Percentiles rank a stretch among this genome's conserved stretches.
Evolutionary conservation across 805 yeast species (phyloP).

Genomic region (Candida patagonica): DNA sequence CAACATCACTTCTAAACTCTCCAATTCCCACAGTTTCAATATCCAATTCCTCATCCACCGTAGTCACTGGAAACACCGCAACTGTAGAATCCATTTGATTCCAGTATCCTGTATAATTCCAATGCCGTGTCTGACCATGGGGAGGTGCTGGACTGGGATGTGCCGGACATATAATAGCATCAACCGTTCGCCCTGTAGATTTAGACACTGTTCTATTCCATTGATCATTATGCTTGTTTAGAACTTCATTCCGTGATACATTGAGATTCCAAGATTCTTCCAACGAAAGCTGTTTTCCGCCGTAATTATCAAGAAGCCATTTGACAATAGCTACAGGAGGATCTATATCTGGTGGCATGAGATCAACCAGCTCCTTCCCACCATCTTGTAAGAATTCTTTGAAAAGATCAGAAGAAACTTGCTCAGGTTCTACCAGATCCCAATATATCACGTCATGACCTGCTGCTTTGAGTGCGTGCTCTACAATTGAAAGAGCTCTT

Average conservation of each 20-base stretch:
- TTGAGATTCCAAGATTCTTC: slow-evolving; percentile 8
- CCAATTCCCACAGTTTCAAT: background rate
- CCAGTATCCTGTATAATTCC: slow-evolving; percentile 76
- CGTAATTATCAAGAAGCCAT: slow-evolving; percentile 40
- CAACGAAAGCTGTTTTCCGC: slow-evolving; percentile 16
- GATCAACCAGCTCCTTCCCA: slow-evolving; percentile 46
- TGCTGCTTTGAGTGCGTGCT: slow-evolving; percentile 14
- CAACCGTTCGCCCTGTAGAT: background rate
- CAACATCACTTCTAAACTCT: background rate
- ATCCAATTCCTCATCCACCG: slow-evolving; percentile 30
- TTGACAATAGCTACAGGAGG: slow-evolving; percentile 51
- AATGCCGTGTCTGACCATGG: slow-evolving; percentile 53
- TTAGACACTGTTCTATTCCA: slow-evolving; percentile 4
- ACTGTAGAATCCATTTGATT: slow-evolving; percentile 66
- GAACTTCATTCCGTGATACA: background rate
- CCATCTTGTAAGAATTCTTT: slow-evolving; percentile 53
- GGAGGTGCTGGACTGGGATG: slow-evolving; percentile 67
- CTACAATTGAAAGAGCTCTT: slow-evolving; percentile 34
- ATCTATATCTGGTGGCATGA: slow-evolving; percentile 59
- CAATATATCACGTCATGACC: slow-evolving; percentile 2
- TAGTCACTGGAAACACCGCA: slow-evolving; percentile 24
- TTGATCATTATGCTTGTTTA: slow-evolving; percentile 1
- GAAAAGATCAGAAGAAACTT: slow-evolving; percentile 21
- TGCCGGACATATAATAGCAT: slow-evolving; percentile 8
- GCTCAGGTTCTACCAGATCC: slow-evolving; percentile 11